phyloP scores from a whole-genome alignment of 164 flowering plant species.

The Vitis vinifera region ASM3070453v1 NC_081809.1:4836001-4836500 shows the following conservation, averaged over 20 bases:
- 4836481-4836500: background rate
- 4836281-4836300: conserved; percentile 18
- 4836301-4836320: conserved; percentile 18
- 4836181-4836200: conserved; percentile 7
- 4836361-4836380: conserved; percentile 44
- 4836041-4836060: conserved; percentile 11
- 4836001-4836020: background rate
- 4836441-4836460: conserved; percentile 47
- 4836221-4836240: conserved; percentile 29
- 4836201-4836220: conserved; percentile 38
- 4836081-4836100: conserved; percentile 33
- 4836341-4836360: conserved; percentile 32
- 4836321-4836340: conserved; percentile 16
- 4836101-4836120: conserved; percentile 33
- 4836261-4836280: conserved; percentile 30
- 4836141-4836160: background rate
- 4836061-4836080: conserved; percentile 37
- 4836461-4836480: background rate
- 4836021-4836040: conserved; percentile 4
- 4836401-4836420: conserved; percentile 28
- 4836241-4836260: conserved; percentile 10
- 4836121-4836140: conserved; percentile 41
- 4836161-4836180: background rate
- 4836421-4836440: conserved; percentile 30
- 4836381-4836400: conserved; percentile 24